Conservation (phyloP, 2,329 filamentous ascomycete genomes). For the Xylariaceae sp. region DNA sequence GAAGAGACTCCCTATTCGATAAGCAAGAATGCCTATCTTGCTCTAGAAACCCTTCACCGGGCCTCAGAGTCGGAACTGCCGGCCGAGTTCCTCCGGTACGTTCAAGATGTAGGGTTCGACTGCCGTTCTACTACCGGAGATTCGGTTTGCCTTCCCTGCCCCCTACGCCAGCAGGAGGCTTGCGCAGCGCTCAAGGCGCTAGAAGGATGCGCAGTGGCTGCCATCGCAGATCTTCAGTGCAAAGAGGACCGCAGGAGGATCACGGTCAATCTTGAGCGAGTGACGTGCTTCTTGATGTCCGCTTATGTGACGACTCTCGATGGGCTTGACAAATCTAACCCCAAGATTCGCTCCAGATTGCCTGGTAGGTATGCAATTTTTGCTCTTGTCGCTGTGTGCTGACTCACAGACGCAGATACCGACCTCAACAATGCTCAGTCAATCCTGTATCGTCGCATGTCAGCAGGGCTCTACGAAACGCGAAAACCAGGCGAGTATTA, state of each 20-base stretch:
- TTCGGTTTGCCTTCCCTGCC: slow-evolving; percentile 38
- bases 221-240: slow-evolving; percentile 53
- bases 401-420: slow-evolving; percentile 51
- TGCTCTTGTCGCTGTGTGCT: slow-evolving; percentile 35
- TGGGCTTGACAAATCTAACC: slow-evolving; percentile 46
- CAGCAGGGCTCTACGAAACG: slow-evolving; percentile 68
- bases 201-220: slow-evolving; percentile 56
- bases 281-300: slow-evolving; percentile 54
- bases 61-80: slow-evolving; percentile 34
- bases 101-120: slow-evolving; percentile 32
- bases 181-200: slow-evolving; percentile 52
- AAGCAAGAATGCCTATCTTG: slow-evolving; percentile 30
- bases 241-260: slow-evolving; percentile 41
- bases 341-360: slow-evolving; percentile 43
- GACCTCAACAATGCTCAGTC: slow-evolving; percentile 68
- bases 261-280: slow-evolving; percentile 49
- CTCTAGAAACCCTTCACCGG: slow-evolving; percentile 29
- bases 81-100: slow-evolving; percentile 28
- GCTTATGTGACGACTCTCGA: slow-evolving; percentile 54
- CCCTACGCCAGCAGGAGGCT: slow-evolving; percentile 41
- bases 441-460: slow-evolving; percentile 65
- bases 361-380: slow-evolving; percentile 23
- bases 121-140: slow-evolving; percentile 30
- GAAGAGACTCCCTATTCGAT: slow-evolving; percentile 30
- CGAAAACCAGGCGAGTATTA: slow-evolving; percentile 64